Evolutionary conservation across 306 rosid species (phyloP).

Genomic region (Dicorynia guianensis): DNA sequence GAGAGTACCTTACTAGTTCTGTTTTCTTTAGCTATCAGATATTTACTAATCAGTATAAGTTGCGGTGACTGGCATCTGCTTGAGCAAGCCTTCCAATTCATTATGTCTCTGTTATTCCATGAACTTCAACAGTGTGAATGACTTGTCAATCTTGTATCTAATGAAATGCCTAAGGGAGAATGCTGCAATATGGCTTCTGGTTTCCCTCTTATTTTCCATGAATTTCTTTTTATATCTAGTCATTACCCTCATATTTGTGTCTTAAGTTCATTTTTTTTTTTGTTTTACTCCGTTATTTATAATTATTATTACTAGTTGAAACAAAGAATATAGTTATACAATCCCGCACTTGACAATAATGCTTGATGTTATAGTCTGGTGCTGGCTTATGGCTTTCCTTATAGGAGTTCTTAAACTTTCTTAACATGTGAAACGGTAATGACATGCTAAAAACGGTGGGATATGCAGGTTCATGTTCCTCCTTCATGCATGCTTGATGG

Average conservation of each 20-base stretch:
- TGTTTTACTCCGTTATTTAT: background rate
- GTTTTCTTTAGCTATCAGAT: too few species aligned
- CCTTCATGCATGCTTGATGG: conserved; percentile 97
- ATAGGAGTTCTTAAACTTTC: conserved; percentile 30
- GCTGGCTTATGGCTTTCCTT: conserved; percentile 18
- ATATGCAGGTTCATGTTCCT: conserved; percentile 91
- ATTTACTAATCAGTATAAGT: too few species aligned
- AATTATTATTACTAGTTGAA: background rate
- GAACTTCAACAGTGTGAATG: background rate
- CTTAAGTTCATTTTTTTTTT: conserved; percentile 11
- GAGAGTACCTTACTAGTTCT: too few species aligned
- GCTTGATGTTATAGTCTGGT: conserved; percentile 12
- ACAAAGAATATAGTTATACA: background rate
- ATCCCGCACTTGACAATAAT: background rate
- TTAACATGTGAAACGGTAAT: conserved; percentile 4
- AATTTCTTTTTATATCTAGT: background rate
- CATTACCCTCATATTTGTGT: conserved; percentile 28
- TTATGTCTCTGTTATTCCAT: too few species aligned
- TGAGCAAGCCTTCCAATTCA: too few species aligned
- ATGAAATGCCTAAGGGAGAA: conserved; percentile 7
- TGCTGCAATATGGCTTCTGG: background rate
- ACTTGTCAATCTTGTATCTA: background rate
- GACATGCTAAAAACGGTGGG: conserved; percentile 37
- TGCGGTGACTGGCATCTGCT: too few species aligned
- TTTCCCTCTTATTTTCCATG: background rate